Evolutionary conservation across 345 rosid species (phyloP).

Genomic region (Raphanus sativus): DNA sequence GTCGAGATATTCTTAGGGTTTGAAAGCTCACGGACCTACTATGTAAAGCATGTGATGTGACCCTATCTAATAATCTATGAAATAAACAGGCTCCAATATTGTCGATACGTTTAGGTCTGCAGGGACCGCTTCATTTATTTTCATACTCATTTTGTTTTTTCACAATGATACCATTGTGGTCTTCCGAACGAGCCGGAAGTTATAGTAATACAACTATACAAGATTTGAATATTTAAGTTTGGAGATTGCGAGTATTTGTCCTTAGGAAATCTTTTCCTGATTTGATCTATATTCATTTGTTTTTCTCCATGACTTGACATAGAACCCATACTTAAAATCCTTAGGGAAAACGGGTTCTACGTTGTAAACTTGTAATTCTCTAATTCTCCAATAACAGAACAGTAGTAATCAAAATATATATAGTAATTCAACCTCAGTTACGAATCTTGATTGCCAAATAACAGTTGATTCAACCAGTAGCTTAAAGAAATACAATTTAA

Average conservation of each 20-base stretch:
- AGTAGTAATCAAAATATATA: too few species aligned
- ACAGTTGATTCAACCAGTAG: background rate
- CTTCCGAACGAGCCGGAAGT: background rate
- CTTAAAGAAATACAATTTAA: background rate
- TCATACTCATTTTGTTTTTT: background rate
- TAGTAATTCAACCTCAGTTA: background rate
- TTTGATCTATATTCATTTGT: background rate
- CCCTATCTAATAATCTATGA: conserved; percentile 4
- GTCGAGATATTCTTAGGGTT: background rate
- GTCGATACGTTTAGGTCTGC: background rate
- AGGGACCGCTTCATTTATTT: background rate
- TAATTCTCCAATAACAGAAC: background rate
- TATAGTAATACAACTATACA: background rate
- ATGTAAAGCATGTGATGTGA: background rate
- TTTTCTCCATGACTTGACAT: background rate
- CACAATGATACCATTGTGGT: background rate
- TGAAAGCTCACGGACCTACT: background rate
- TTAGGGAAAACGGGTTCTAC: background rate
- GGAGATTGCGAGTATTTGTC: background rate
- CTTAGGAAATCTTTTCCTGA: background rate
- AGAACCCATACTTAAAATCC: background rate
- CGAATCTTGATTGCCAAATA: background rate
- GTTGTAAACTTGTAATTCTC: background rate
- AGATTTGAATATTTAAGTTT: background rate
- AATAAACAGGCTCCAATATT: background rate